These are phyloP conservation scores for Diaporthe nobilis DNA, from an alignment of 2,329 filamentous ascomycete genomes.

Conservation along the genomic window DNA sequence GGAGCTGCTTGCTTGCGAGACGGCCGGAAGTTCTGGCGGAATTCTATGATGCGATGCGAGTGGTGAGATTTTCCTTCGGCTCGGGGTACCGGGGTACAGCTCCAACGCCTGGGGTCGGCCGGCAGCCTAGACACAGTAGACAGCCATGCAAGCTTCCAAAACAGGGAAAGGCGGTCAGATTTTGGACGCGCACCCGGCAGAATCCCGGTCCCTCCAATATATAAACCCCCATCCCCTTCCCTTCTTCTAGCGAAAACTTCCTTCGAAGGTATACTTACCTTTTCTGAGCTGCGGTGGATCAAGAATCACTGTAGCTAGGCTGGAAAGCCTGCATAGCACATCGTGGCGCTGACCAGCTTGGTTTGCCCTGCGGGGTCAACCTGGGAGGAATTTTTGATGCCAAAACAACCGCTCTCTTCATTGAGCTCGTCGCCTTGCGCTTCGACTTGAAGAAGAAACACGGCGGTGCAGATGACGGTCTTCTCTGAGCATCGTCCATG, in stretches of 20 bases:
- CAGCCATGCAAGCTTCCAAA: background rate
- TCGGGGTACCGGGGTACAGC: slow-evolving; percentile 17
- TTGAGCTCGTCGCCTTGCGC: slow-evolving; percentile 30
- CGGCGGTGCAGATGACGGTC: too few relatives aligned
- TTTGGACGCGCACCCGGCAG: slow-evolving; percentile 10
- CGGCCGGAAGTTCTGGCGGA: background rate
- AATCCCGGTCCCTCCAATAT: background rate
- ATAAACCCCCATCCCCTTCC: background rate
- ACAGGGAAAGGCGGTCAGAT: slow-evolving; percentile 11
- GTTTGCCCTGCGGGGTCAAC: slow-evolving; percentile 28
- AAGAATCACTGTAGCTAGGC: slow-evolving; percentile 12
- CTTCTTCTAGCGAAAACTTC: background rate
- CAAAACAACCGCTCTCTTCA: slow-evolving; percentile 23
- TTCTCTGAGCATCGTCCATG: too few relatives aligned
- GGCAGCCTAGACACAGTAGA: slow-evolving; percentile 1
- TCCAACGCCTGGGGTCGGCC: background rate
- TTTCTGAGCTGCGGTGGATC: slow-evolving; percentile 7
- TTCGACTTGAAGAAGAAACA: slow-evolving; percentile 36
- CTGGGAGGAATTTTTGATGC: slow-evolving; percentile 32
- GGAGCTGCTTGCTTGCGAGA: slow-evolving; percentile 20
- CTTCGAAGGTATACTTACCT: slow-evolving; percentile 16
- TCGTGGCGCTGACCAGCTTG: slow-evolving; percentile 34
- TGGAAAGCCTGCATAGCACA: slow-evolving; percentile 38
- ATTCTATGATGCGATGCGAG: slow-evolving; percentile 30
- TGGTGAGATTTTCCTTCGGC: slow-evolving; percentile 37